Conservation (phyloP, 2,329 filamentous ascomycete species). For the Dactylonectria macrodidyma region DNA sequence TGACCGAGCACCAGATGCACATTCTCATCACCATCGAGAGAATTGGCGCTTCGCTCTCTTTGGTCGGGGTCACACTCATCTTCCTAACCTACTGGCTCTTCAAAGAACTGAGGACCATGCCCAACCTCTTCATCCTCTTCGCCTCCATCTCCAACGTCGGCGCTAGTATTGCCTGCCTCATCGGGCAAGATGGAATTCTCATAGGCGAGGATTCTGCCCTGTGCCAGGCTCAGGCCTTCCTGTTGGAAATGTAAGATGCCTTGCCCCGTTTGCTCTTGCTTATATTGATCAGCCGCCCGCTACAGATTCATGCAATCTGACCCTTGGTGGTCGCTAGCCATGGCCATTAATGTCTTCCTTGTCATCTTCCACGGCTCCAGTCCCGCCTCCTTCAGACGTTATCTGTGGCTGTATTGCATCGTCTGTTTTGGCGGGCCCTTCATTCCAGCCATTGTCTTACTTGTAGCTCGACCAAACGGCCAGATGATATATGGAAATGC, state of each 20-base stretch:
- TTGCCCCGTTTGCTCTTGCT: background rate
- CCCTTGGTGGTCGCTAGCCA: constrained; percentile 1
- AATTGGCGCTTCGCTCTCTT: background rate
- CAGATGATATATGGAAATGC: background rate
- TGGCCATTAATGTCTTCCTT: background rate
- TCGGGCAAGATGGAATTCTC: background rate
- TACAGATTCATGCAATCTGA: background rate
- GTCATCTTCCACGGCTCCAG: background rate
- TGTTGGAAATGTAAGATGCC: background rate
- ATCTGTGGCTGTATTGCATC: background rate
- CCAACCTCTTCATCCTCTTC: background rate
- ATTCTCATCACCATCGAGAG: background rate
- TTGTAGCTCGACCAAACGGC: background rate
- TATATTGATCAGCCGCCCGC: background rate
- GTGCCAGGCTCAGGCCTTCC: background rate
- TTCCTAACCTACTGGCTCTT: background rate
- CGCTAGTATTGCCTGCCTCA: background rate
- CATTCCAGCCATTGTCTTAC: background rate
- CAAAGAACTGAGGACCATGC: background rate
- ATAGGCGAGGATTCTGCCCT: background rate
- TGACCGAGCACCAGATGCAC: background rate
- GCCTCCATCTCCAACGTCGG: background rate
- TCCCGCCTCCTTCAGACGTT: background rate
- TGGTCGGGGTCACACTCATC: background rate
- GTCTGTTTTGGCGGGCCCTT: background rate